phyloP scores from a whole-genome alignment of 768 basidiomycete genomes.

The Leucosporidium yakuticum region DNA sequence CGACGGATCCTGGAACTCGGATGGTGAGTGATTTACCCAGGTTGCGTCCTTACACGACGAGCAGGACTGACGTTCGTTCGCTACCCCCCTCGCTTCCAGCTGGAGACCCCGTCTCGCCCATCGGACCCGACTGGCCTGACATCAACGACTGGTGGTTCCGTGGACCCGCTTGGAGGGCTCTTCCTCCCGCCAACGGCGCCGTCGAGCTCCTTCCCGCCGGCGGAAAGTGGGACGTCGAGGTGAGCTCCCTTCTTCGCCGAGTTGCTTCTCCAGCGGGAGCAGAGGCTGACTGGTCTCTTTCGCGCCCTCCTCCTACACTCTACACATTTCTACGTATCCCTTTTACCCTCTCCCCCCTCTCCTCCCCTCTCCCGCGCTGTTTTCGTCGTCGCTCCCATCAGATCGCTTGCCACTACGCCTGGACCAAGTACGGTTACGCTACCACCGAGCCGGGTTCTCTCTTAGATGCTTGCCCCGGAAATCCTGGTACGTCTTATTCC shows the following conservation, averaged over 20 bases:
- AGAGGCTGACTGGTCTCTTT: no score
- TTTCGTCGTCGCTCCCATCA: slow-evolving; percentile 21
- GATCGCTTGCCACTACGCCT: no score
- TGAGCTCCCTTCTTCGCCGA: background rate
- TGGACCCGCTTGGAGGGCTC: background rate
- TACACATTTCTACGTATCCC: background rate
- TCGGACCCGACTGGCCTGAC: background rate
- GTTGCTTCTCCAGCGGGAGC: no score
- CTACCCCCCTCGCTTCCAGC: background rate
- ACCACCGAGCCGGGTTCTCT: background rate
- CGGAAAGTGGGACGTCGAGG: background rate
- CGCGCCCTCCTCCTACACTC: background rate
- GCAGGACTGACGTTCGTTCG: background rate
- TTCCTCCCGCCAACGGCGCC: background rate
- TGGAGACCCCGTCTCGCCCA: background rate
- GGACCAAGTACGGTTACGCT: background rate
- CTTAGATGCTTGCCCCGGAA: background rate
- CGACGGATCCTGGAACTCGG: no score
- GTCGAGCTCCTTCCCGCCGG: background rate
- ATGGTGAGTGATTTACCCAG: no score
- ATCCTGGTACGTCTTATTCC: slow-evolving; percentile 1
- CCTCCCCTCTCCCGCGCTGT: slow-evolving; percentile 14
- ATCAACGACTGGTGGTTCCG: slow-evolving; percentile 5
- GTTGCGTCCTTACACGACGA: background rate
- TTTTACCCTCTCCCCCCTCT: background rate